Conservation (phyloP, 495 filamentous ascomycete species). For the Podospora conica region DNA sequence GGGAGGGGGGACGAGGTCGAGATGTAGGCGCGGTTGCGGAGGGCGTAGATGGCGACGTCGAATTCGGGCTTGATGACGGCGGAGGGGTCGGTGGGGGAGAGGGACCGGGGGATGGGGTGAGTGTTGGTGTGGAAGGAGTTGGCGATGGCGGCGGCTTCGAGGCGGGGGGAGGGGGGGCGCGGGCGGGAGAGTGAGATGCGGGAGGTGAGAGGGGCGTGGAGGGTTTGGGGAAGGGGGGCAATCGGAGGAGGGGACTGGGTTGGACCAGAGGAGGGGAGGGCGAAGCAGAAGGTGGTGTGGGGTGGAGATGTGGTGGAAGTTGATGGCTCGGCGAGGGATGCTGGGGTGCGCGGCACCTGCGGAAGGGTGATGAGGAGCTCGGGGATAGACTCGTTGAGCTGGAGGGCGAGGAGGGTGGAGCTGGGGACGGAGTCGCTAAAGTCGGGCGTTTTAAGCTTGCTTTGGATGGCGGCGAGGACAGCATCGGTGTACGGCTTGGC, state of each 20-base stretch:
- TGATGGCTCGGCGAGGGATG: not conserved
- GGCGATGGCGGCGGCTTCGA: too few species aligned
- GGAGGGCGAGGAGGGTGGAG: not conserved
- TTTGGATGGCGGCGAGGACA: not conserved
- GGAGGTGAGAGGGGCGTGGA: too few species aligned
- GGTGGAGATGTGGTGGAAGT: not conserved
- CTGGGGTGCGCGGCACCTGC: not conserved
- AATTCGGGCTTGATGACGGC: too few species aligned
- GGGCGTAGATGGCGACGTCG: too few species aligned
- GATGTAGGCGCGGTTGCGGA: too few species aligned
- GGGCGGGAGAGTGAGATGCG: not conserved
- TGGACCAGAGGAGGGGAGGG: not conserved
- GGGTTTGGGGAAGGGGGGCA: too few species aligned
- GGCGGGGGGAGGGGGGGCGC: too few species aligned
- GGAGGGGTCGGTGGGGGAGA: too few species aligned
- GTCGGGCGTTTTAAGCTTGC: not conserved
- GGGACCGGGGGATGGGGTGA: too few species aligned
- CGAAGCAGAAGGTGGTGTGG: not conserved
- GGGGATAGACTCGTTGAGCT: not conserved
- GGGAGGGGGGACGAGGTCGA: too few species aligned
- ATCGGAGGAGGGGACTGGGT: too few species aligned
- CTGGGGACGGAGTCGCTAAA: not conserved
- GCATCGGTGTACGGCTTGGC: not conserved
- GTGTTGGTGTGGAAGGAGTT: too few species aligned
- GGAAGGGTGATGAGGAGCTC: not conserved